Conservation (phyloP, 805 yeast genomes). For the Saccharomycopsis microspora region DNA sequence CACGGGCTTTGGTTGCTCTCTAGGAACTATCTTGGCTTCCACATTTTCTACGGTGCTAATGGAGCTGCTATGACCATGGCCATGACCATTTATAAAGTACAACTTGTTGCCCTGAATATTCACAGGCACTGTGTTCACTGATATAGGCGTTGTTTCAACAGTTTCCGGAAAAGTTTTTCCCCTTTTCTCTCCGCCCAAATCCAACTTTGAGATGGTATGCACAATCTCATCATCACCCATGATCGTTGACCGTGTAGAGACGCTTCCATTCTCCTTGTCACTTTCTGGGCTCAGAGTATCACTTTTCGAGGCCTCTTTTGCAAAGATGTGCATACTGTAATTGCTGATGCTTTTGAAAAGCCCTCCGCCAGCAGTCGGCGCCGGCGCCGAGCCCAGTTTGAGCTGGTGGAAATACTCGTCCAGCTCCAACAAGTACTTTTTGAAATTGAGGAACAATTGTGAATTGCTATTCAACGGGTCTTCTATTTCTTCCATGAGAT, state of each 20-base stretch:
- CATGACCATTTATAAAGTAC: slow-evolving; percentile 1
- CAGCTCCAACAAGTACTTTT: slow-evolving; percentile 13
- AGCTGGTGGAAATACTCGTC: slow-evolving; percentile 16
- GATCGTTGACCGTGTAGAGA: background rate
- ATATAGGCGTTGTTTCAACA: slow-evolving; percentile 1
- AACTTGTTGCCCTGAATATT: slow-evolving; percentile 14
- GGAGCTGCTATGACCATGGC: background rate
- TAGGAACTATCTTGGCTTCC: slow-evolving; percentile 10
- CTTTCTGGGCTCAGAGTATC: background rate
- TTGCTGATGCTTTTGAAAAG: slow-evolving; percentile 14
- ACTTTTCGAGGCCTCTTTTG: background rate
- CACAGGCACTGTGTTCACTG: slow-evolving; percentile 11
- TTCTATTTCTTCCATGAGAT: slow-evolving; percentile 34
- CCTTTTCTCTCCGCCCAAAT: background rate
- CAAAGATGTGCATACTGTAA: slow-evolving; percentile 10
- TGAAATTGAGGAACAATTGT: slow-evolving; percentile 11
- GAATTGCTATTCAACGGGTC: background rate
- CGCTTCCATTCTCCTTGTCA: slow-evolving; percentile 1
- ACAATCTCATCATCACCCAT: background rate
- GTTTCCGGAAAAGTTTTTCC: slow-evolving; percentile 13
- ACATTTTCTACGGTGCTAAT: background rate
- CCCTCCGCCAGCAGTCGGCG: background rate
- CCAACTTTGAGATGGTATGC: background rate
- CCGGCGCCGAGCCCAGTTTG: background rate
- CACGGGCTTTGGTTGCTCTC: background rate